phyloP scores from a whole-genome alignment of 2,329 filamentous ascomycete genomes.

The Epichloe scottii region DNA sequence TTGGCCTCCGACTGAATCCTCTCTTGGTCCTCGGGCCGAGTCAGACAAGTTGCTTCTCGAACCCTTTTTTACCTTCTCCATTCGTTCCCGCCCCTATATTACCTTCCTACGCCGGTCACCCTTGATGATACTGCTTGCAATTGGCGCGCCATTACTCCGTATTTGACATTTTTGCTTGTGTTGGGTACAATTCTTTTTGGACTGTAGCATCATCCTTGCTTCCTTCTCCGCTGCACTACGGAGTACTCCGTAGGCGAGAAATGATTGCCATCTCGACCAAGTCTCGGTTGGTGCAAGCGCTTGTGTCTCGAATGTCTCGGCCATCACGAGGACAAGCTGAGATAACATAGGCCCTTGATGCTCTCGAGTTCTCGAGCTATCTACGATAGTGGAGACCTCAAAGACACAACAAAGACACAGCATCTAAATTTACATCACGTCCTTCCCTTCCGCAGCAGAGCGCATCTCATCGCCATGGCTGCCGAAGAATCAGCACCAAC shows the following conservation, averaged over 20 bases:
- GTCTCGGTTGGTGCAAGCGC: constrained; percentile 4
- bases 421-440: neutral
- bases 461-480: constrained; percentile 2
- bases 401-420: neutral
- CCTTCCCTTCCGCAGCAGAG: neutral
- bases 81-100: neutral
- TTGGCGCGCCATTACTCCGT: neutral
- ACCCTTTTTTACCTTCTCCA: neutral
- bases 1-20: too few relatives aligned
- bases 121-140: neutral
- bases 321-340: constrained; percentile 10
- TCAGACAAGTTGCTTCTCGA: neutral
- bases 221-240: neutral
- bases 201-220: neutral
- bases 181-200: too few relatives aligned
- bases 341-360: neutral
- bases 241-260: too few relatives aligned
- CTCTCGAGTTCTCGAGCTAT: neutral
- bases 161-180: neutral
- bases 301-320: constrained; percentile 10
- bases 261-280: neutral
- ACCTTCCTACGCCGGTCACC: too few relatives aligned
- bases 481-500: constrained; percentile 2
- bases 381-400: neutral
- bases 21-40: too few relatives aligned